Percentiles rank a stretch among this genome's conserved stretches.
phyloP scores from a whole-genome alignment of 352 stramenopile genomes.

The Phytophthora capsici region DNA sequence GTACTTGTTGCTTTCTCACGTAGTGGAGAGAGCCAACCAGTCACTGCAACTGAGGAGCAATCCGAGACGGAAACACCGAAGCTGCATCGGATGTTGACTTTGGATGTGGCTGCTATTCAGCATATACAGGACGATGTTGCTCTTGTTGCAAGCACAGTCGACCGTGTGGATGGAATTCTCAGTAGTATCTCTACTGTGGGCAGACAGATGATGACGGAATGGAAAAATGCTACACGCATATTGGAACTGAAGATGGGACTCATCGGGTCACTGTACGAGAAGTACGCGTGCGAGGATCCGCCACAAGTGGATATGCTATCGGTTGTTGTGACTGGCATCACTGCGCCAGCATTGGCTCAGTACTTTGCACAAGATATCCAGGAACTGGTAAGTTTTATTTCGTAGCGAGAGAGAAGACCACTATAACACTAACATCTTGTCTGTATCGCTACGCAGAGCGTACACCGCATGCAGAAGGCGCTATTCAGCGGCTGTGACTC shows the following conservation, averaged over 20 bases:
- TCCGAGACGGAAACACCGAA: not conserved
- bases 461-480: constrained; percentile 66
- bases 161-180: constrained; percentile 37
- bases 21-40: not conserved
- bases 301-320: constrained; percentile 82
- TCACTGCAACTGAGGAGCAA: too few relatives aligned
- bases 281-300: constrained; percentile 68
- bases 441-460: constrained; percentile 37
- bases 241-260: constrained; percentile 84
- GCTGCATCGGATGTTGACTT: constrained; percentile 44
- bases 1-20: constrained; percentile 34
- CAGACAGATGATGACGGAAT: constrained; percentile 61
- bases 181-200: constrained; percentile 34
- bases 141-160: constrained; percentile 37
- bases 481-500: constrained; percentile 51
- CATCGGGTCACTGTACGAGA: constrained; percentile 78
- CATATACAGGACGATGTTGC: constrained; percentile 38
- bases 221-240: constrained; percentile 78
- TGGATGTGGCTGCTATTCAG: constrained; percentile 44
- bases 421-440: not conserved
- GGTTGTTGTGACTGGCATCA: constrained; percentile 61
- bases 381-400: constrained; percentile 62
- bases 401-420: not conserved
- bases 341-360: constrained; percentile 65
- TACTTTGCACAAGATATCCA: constrained; percentile 88